Conservation (phyloP, 495 filamentous ascomycete genomes). For the Podospora australis region DNA sequence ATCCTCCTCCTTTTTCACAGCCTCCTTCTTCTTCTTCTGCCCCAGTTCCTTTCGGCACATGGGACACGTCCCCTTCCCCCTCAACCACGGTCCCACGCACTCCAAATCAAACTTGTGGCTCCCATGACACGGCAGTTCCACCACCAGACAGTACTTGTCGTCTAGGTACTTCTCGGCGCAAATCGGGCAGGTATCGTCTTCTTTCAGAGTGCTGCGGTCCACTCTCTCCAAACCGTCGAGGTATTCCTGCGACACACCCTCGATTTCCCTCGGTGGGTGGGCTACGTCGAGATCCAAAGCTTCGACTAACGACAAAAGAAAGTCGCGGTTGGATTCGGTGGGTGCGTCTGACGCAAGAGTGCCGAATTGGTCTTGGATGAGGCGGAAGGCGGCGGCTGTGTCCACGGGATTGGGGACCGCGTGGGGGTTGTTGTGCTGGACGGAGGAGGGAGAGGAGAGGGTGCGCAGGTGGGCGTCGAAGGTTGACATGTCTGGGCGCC, state of each 20-base stretch:
- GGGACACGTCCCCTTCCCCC: slow-evolving; percentile 82
- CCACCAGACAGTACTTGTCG: slow-evolving; percentile 73
- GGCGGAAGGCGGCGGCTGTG: slow-evolving; percentile 53
- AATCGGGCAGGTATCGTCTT: slow-evolving; percentile 72
- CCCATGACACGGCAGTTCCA: slow-evolving; percentile 75
- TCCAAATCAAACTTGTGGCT: slow-evolving; percentile 86
- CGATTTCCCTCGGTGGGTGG: slow-evolving; percentile 58
- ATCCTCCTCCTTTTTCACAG: slow-evolving; percentile 39
- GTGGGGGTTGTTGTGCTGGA: slow-evolving; percentile 50
- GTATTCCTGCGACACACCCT: slow-evolving; percentile 74
- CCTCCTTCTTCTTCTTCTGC: slow-evolving; percentile 59
- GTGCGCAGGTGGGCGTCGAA: slow-evolving; percentile 67
- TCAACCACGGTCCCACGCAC: slow-evolving; percentile 89
- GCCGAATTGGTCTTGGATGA: slow-evolving; percentile 45
- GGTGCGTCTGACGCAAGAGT: slow-evolving; percentile 40
- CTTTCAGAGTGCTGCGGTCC: slow-evolving; percentile 57
- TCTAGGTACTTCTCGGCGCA: slow-evolving; percentile 80
- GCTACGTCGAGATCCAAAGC: slow-evolving; percentile 56
- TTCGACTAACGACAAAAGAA: slow-evolving; percentile 56
- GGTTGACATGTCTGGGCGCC: slow-evolving; percentile 77
- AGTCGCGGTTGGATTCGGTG: slow-evolving; percentile 54
- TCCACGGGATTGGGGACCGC: slow-evolving; percentile 67
- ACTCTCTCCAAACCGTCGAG: slow-evolving; percentile 78
- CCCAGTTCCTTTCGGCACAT: slow-evolving; percentile 74
- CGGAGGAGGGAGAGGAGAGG: slow-evolving; percentile 32